Evolutionary conservation across 225 moss, liverwort and hornwort genomes (phyloP), one percentile per base, ranked within the genome.

Genomic region (Pseudisothecium myosuroides): DNA sequence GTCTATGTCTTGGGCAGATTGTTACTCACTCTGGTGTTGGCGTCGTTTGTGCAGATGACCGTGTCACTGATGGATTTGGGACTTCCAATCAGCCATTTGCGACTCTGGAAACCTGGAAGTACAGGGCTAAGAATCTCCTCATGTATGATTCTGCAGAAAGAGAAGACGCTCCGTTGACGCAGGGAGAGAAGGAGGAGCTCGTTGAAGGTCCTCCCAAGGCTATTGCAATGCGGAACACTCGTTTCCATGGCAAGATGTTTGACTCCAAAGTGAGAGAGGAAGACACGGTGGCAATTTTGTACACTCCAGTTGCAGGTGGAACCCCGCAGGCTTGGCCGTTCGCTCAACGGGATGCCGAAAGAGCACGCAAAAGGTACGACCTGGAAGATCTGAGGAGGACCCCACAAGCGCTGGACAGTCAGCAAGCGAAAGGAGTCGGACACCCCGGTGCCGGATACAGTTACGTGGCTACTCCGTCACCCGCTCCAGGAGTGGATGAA

Each of bases 181-280:
- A 99, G 94, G 89, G 83, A 85, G 96, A 99, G 90, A 95, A 86
- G 82, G 97, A 97, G 88, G 95, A 95, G 90, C 94, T 93, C 82
- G 91, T 95, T 16, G 97, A 99, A 89, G 99, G 99, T 76, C 87
- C 93, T 50, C 96, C 96, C 50, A 99, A 95, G 94, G 96, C 95
- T 64, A 96, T 99, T 69, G 86, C 90, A 32, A 92, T 89, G 89
- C 91, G 79, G 62, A 99, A 99, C 83, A 99, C 99, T 82, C 95
- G 99, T 85, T 99, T 99, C 61, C 99, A 99, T 63, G 99, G 97
- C 84, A 97, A 97, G 90, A 95, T 99, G 97, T 99, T 99, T 14
- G 99, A 99, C 88, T 95, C 94, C 45, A 99, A 97, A 90, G 91
- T 99, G 85, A 93, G 97, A 83, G 97, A 95, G 89, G 99, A 99